phyloP scores from a whole-genome alignment of 75 land plant species.

The Pinus taeda region DNA sequence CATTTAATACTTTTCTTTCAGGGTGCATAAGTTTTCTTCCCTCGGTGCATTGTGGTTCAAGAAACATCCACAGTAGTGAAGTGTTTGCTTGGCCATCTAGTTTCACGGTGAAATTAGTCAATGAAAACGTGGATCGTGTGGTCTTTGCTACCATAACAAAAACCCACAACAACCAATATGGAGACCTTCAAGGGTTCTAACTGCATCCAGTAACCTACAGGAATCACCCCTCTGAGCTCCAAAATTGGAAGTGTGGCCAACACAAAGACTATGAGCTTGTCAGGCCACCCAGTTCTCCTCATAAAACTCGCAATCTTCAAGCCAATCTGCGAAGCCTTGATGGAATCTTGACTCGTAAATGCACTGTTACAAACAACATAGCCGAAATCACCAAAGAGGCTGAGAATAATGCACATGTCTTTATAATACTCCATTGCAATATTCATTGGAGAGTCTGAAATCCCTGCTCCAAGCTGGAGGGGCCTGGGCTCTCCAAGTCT shows the following conservation, averaged over 20 bases:
- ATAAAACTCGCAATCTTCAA: slow-evolving; percentile 69
- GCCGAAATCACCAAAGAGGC: slow-evolving; percentile 4
- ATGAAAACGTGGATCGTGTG: too few relatives aligned
- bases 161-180: slow-evolving; percentile 63
- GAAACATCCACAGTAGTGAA: too few relatives aligned
- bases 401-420: not conserved
- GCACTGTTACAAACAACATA: slow-evolving; percentile 16
- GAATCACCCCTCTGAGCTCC: slow-evolving; percentile 99
- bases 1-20: too few relatives aligned
- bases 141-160: too few relatives aligned
- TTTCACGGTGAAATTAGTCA: too few relatives aligned
- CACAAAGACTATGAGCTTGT: slow-evolving; percentile 80
- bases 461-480: not conserved
- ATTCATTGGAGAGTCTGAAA: not conserved
- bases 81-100: too few relatives aligned
- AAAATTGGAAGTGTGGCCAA: slow-evolving; percentile 89
- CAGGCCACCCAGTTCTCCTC: slow-evolving; percentile 76
- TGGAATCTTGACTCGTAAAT: slow-evolving; percentile 46
- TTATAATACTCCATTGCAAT: slow-evolving; percentile 1
- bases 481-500: not conserved
- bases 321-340: slow-evolving; percentile 79
- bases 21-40: too few relatives aligned
- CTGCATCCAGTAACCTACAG: slow-evolving; percentile 98
- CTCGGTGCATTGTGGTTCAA: too few relatives aligned
- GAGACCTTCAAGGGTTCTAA: slow-evolving; percentile 64